phyloP scores from a whole-genome alignment of 1,139 yeast species.

The Yamadazyma songkhlaensis region DNA sequence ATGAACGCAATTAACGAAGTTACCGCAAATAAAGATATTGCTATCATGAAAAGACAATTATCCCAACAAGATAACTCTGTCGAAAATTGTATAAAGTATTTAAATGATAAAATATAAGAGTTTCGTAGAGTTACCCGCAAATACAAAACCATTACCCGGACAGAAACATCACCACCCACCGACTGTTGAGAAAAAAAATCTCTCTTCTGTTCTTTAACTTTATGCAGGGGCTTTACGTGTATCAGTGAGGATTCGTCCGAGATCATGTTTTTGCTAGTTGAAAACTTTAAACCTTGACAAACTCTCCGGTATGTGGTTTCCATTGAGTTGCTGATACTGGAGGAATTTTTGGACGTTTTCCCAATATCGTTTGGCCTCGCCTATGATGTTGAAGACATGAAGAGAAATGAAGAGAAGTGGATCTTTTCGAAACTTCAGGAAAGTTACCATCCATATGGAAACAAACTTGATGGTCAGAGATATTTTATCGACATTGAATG shows the following conservation, averaged over 20 bases:
- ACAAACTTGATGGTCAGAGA: no score
- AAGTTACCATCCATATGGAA: no score
- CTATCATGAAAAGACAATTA: not conserved
- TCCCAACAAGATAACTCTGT: not conserved
- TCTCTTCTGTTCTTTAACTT: conserved; percentile 57
- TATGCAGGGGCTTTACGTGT: conserved; percentile 99
- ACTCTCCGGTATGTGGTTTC: conserved; percentile 65
- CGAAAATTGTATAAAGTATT: conserved; percentile 9
- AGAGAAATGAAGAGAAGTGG: not conserved
- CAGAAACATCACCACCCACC: conserved; percentile 6
- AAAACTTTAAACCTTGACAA: conserved; percentile 95
- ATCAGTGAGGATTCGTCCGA: conserved; percentile 99
- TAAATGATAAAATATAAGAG: conserved; percentile 5
- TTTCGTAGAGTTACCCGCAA: not conserved
- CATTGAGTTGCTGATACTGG: conserved; percentile 42
- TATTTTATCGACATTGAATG: no score
- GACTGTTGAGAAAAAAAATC: conserved; percentile 4
- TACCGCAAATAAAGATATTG: not conserved
- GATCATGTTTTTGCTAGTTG: conserved; percentile 99
- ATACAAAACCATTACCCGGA: conserved; percentile 16
- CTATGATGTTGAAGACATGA: conserved; percentile 1
- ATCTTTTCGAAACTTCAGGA: no score
- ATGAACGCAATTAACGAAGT: not conserved
- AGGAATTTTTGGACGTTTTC: conserved; percentile 72
- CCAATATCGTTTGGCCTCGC: conserved; percentile 6